phyloP scores from a whole-genome alignment of 2,329 filamentous ascomycete species.

The Cordyceps pruinosa region DNA sequence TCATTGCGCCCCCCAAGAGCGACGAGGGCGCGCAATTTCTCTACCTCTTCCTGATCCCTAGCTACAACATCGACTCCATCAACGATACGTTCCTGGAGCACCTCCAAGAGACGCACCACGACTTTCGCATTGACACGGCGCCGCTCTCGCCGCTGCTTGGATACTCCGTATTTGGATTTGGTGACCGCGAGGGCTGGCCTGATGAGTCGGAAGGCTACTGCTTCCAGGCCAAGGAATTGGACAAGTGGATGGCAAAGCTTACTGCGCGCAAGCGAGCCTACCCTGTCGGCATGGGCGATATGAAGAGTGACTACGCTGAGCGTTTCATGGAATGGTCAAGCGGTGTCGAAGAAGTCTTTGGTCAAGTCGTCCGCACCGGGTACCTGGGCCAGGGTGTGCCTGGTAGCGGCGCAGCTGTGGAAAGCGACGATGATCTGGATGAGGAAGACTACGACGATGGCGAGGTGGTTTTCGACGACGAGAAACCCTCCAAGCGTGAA shows the following conservation, averaged over 20 bases:
- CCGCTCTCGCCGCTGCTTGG: slow-evolving; percentile 70
- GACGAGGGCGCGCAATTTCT: slow-evolving; percentile 55
- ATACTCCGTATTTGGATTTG: slow-evolving; percentile 91
- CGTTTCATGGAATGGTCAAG: slow-evolving; percentile 70
- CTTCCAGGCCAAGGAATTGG: slow-evolving; percentile 81
- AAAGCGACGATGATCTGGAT: slow-evolving; percentile 72
- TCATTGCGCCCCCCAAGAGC: slow-evolving; percentile 65
- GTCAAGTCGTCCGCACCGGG: slow-evolving; percentile 54
- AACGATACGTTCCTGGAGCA: slow-evolving; percentile 83
- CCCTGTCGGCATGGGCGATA: slow-evolving; percentile 81
- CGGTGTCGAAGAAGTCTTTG: slow-evolving; percentile 66
- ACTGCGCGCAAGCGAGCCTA: slow-evolving; percentile 81
- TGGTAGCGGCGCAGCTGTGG: slow-evolving; percentile 75
- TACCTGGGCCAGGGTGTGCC: slow-evolving; percentile 57
- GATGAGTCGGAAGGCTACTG: slow-evolving; percentile 88
- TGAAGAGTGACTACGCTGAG: slow-evolving; percentile 62
- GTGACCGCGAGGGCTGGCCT: slow-evolving; percentile 87
- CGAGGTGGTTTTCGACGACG: slow-evolving; percentile 39
- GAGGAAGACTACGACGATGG: slow-evolving; percentile 53
- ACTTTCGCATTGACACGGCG: slow-evolving; percentile 91
- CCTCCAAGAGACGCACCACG: slow-evolving; percentile 86
- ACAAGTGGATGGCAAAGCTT: slow-evolving; percentile 96
- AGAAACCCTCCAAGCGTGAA: slow-evolving; percentile 38
- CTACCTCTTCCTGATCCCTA: slow-evolving; percentile 80
- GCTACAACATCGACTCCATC: slow-evolving; percentile 92